Percentiles rank a stretch among this genome's conserved stretches.
These are phyloP conservation scores for Citrus sinensis DNA, from an alignment of 345 rosid species.

Conservation along the genomic window DNA sequence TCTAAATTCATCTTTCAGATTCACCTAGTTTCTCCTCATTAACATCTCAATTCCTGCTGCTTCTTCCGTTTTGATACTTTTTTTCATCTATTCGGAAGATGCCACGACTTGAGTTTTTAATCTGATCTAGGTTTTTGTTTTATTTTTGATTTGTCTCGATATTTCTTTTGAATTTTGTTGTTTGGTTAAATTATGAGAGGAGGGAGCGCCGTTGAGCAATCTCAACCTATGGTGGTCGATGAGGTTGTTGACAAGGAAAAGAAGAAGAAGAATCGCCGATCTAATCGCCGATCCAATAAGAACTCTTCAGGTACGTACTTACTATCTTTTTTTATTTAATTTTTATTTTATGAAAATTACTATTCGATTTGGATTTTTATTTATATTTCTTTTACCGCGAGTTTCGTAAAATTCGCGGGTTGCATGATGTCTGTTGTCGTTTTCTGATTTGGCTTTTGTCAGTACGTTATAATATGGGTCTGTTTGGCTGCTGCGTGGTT, in stretches of 20 bases:
- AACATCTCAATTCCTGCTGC: background rate
- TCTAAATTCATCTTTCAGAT: background rate
- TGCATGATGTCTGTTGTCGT: background rate
- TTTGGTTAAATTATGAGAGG: conserved; percentile 20
- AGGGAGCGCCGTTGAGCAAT: conserved; percentile 28
- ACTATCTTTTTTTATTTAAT: background rate
- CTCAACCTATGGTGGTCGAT: conserved; percentile 31
- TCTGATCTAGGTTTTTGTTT: conserved; percentile 23
- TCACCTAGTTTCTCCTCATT: background rate
- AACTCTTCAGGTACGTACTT: conserved; percentile 21
- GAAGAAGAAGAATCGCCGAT: conserved; percentile 66
- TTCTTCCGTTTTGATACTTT: conserved; percentile 42
- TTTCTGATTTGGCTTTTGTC: background rate
- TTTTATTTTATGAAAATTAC: too few species aligned
- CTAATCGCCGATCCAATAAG: conserved; percentile 64
- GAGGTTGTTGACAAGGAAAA: conserved; percentile 64
- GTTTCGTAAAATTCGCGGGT: background rate
- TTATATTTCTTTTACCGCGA: background rate
- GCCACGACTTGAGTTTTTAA: conserved; percentile 11
- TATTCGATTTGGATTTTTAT: background rate
- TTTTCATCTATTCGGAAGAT: conserved; percentile 51
- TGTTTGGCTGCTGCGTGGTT: background rate
- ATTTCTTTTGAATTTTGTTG: background rate
- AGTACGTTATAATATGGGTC: background rate
- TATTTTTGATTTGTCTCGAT: background rate